phyloP scores from a whole-genome alignment of 345 rosid species.

The Populus tremula region DNA sequence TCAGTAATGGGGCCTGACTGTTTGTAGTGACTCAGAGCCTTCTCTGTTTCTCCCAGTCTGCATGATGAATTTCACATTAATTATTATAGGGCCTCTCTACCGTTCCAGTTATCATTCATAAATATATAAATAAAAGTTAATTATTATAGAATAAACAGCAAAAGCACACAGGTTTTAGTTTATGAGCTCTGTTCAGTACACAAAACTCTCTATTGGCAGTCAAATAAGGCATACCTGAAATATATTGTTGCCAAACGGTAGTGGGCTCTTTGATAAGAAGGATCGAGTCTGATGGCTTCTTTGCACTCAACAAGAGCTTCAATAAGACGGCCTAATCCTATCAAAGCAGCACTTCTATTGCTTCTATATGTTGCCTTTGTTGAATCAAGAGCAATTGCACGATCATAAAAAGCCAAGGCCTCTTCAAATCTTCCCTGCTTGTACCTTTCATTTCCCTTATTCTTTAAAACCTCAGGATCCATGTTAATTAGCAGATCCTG shows the following conservation, averaged over 20 bases:
- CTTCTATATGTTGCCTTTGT: conserved; percentile 68
- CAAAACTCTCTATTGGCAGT: background rate
- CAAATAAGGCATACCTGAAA: conserved; percentile 37
- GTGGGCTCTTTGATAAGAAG: conserved; percentile 64
- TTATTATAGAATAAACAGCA: background rate
- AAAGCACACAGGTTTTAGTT: background rate
- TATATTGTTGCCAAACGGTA: conserved; percentile 60
- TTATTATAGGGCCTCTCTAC: too few species aligned
- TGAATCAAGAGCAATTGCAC: conserved; percentile 62
- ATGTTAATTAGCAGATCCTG: conserved; percentile 18
- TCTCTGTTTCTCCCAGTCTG: conserved; percentile 67
- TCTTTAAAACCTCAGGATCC: conserved; percentile 67
- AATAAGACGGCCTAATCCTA: conserved; percentile 61
- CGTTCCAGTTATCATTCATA: too few species aligned
- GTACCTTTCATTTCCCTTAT: conserved; percentile 72
- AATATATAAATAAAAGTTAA: too few species aligned
- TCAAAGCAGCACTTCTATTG: conserved; percentile 84
- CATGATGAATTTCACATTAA: background rate
- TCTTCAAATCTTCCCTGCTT: conserved; percentile 64
- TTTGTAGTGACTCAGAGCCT: conserved; percentile 53
- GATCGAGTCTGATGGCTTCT: conserved; percentile 69
- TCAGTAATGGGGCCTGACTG: conserved; percentile 35
- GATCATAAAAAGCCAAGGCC: conserved; percentile 72
- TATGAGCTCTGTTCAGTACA: background rate
- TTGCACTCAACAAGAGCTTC: conserved; percentile 76